A percentile compares a stretch with the other conserved stretches of the same genome.
Evolutionary conservation across 2,329 filamentous ascomycete species (phyloP).

Genomic region (Ascochyta pisi): DNA sequence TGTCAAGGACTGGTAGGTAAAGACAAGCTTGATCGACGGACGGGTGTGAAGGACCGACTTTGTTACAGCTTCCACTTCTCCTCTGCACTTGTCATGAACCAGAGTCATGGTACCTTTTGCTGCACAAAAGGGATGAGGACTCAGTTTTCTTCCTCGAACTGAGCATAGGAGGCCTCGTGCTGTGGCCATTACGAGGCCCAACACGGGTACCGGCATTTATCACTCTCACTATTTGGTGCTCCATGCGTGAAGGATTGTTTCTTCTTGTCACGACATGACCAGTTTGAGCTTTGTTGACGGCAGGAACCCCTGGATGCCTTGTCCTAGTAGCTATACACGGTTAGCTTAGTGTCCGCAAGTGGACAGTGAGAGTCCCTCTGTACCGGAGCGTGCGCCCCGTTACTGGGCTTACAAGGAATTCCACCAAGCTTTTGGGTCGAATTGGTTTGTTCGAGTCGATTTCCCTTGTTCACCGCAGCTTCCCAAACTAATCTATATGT

Average conservation of each 20-base stretch:
- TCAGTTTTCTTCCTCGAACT: no score
- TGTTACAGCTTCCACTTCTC: neutral
- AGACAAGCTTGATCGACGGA: neutral
- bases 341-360: neutral
- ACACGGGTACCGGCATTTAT: neutral
- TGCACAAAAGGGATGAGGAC: no score
- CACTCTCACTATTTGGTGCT: neutral
- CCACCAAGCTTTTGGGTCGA: neutral
- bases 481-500: neutral
- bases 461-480: conserved; percentile 10
- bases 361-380: neutral
- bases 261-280: no score
- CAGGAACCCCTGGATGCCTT: neutral
- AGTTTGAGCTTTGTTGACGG: neutral
- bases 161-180: neutral
- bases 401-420: neutral
- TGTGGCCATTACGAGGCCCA: neutral
- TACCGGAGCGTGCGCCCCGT: neutral
- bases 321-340: neutral
- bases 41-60: neutral
- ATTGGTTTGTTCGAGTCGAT: neutral
- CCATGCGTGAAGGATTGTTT: neutral
- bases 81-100: neutral
- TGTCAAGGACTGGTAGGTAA: neutral
- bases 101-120: neutral